phyloP scores from a whole-genome alignment of 2,329 filamentous ascomycete genomes.

The Colletotrichum higginsianum region DNA sequence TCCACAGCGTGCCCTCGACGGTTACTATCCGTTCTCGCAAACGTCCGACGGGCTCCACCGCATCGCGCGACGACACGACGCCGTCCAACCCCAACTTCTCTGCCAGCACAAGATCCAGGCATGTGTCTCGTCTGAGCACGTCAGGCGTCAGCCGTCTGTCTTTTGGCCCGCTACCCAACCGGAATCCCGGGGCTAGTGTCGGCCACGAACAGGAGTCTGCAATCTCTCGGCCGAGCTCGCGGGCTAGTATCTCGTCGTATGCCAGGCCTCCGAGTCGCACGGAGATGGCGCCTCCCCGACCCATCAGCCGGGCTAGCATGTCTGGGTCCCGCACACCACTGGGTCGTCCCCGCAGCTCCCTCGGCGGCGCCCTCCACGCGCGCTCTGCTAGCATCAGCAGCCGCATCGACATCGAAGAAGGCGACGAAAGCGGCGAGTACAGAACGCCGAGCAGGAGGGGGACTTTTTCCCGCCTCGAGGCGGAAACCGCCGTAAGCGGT shows the following conservation, averaged over 20 bases:
- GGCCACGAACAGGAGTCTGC: slow-evolving; percentile 56
- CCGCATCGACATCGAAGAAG: slow-evolving; percentile 65
- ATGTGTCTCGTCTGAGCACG: slow-evolving; percentile 72
- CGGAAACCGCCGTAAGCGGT: slow-evolving; percentile 55
- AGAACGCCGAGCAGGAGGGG: slow-evolving; percentile 70
- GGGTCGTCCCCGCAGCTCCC: slow-evolving; percentile 79
- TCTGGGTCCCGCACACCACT: slow-evolving; percentile 75
- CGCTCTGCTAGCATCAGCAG: slow-evolving; percentile 70
- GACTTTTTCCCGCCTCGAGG: slow-evolving; percentile 66
- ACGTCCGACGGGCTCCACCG: slow-evolving; percentile 72
- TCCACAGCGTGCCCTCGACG: slow-evolving; percentile 65
- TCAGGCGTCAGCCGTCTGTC: slow-evolving; percentile 75
- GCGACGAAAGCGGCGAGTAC: slow-evolving; percentile 58
- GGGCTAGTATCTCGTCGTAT: slow-evolving; percentile 73
- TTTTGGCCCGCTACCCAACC: slow-evolving; percentile 73
- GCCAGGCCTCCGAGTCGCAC: slow-evolving; percentile 68
- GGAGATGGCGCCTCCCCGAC: slow-evolving; percentile 70
- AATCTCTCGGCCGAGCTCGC: slow-evolving; percentile 80
- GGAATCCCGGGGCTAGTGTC: slow-evolving; percentile 59
- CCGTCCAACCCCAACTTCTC: slow-evolving; percentile 48
- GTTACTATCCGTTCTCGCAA: slow-evolving; percentile 79
- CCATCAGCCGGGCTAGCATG: slow-evolving; percentile 76
- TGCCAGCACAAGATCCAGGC: slow-evolving; percentile 60
- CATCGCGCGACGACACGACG: slow-evolving; percentile 65
- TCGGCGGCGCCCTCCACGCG: slow-evolving; percentile 64